phyloP scores from a whole-genome alignment of 2,329 filamentous ascomycete genomes.

The Aspergillus latus region DNA sequence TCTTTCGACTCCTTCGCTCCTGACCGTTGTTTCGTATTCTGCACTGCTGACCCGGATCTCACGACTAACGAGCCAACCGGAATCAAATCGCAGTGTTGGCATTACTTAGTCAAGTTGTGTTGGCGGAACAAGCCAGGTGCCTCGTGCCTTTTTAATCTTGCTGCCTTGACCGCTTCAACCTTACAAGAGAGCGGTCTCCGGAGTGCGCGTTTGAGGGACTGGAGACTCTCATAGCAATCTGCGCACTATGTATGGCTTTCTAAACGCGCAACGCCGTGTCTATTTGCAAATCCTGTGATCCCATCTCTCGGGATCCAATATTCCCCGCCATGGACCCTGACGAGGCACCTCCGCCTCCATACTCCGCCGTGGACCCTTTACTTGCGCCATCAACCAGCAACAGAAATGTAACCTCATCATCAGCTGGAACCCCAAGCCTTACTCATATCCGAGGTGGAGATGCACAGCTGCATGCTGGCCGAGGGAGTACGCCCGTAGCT shows the following conservation, averaged over 20 bases:
- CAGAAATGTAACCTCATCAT: conserved; percentile 20
- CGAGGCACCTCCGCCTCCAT: conserved; percentile 44
- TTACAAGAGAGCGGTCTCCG: neutral
- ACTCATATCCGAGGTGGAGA: conserved; percentile 24
- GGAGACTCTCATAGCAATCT: conserved; percentile 10
- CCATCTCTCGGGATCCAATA: neutral
- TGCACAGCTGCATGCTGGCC: conserved; percentile 20
- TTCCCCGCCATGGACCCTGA: conserved; percentile 35
- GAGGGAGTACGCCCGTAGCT: conserved; percentile 17
- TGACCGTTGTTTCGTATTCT: neutral
- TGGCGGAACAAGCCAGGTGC: conserved; percentile 7
- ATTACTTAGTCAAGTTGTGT: neutral
- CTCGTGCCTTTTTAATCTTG: conserved; percentile 26
- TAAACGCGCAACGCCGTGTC: conserved; percentile 10
- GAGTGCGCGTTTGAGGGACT: neutral
- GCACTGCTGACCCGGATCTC: neutral
- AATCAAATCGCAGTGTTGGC: neutral
- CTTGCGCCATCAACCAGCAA: conserved; percentile 22
- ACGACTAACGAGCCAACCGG: neutral
- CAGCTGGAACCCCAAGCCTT: conserved; percentile 15
- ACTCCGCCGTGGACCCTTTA: conserved; percentile 43
- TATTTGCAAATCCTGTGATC: neutral
- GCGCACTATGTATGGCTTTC: conserved; percentile 21
- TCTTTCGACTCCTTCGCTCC: neutral
- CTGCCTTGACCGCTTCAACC: conserved; percentile 28